Conservation (phyloP, 768 basidiomycete species). For the Amyloporia xantha region DNA sequence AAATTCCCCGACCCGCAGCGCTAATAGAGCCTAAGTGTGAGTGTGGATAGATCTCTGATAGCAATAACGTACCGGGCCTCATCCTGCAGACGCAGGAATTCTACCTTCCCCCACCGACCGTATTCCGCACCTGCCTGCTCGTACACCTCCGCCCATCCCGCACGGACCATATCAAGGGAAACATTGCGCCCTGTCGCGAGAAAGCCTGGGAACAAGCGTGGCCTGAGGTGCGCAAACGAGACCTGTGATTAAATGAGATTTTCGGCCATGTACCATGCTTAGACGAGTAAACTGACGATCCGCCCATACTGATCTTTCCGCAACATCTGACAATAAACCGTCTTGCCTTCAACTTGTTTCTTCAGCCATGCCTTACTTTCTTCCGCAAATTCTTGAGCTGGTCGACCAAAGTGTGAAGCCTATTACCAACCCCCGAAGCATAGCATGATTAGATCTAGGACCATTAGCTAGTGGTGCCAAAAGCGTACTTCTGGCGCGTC, state of each 20-base stretch:
- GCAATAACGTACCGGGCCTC: conserved; percentile 17
- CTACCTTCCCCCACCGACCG: conserved; percentile 59
- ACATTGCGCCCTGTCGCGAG: conserved; percentile 43
- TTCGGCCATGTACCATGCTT: neutral
- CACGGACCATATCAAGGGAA: conserved; percentile 68
- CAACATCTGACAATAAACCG: conserved; percentile 65
- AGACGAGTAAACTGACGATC: conserved; percentile 44
- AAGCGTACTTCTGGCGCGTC: conserved; percentile 85
- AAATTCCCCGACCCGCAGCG: conserved; percentile 63
- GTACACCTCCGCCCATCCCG: conserved; percentile 74
- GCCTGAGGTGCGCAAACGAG: conserved; percentile 51
- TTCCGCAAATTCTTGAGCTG: conserved; percentile 64
- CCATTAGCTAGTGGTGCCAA: no score
- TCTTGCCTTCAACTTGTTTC: conserved; percentile 44
- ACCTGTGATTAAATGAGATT: conserved; percentile 45
- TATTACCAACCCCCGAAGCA: conserved; percentile 28
- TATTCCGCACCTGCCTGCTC: conserved; percentile 76
- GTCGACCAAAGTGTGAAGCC: conserved; percentile 81
- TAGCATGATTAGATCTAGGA: neutral
- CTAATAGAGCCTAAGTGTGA: conserved; percentile 29
- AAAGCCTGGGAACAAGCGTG: conserved; percentile 46
- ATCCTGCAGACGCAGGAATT: conserved; percentile 53
- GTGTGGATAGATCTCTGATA: neutral
- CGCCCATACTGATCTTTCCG: conserved; percentile 80
- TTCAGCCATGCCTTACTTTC: conserved; percentile 76